Conservation (phyloP, 2,329 filamentous ascomycete genomes). For the Aspergillus terreus region DNA sequence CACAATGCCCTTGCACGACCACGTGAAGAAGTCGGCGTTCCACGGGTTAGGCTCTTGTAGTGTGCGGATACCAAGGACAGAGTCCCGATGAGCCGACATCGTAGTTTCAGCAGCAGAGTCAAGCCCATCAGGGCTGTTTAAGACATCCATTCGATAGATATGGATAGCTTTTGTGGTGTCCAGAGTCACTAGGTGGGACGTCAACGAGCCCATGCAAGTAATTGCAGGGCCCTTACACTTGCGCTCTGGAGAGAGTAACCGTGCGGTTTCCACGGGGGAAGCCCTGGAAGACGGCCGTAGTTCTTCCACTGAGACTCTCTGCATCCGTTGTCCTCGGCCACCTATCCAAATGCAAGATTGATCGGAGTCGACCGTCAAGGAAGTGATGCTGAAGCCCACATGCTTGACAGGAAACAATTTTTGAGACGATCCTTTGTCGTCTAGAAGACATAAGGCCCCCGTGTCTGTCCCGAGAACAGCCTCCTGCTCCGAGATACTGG, state of each 20-base stretch:
- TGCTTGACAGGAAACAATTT: constrained; percentile 65
- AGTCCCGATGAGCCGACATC: constrained; percentile 55
- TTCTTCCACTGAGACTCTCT: constrained; percentile 43
- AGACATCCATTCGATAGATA: constrained; percentile 47
- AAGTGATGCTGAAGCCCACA: constrained; percentile 64
- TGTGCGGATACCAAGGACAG: constrained; percentile 67
- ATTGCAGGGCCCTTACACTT: constrained; percentile 41
- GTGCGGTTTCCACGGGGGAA: constrained; percentile 23
- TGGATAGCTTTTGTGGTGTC: constrained; percentile 73
- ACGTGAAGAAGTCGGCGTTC: constrained; percentile 77
- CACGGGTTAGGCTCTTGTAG: constrained; percentile 59
- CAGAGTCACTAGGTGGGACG: constrained; percentile 67
- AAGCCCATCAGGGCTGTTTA: constrained; percentile 28
- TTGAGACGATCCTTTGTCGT: constrained; percentile 70
- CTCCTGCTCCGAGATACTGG: constrained; percentile 66
- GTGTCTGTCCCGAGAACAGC: constrained; percentile 82
- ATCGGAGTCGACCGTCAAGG: constrained; percentile 58
- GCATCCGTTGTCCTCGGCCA: constrained; percentile 59
- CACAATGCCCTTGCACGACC: constrained; percentile 76
- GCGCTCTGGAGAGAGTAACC: constrained; percentile 8
- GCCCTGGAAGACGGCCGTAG: constrained; percentile 31
- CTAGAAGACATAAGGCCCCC: constrained; percentile 83
- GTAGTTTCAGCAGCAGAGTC: constrained; percentile 27
- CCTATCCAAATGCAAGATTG: constrained; percentile 63
- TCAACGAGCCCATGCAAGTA: constrained; percentile 66